A percentile compares a stretch with the other conserved stretches of the same genome.
Evolutionary conservation across 2,329 filamentous ascomycete species (phyloP).

Genomic region (Orbilia quercus): DNA sequence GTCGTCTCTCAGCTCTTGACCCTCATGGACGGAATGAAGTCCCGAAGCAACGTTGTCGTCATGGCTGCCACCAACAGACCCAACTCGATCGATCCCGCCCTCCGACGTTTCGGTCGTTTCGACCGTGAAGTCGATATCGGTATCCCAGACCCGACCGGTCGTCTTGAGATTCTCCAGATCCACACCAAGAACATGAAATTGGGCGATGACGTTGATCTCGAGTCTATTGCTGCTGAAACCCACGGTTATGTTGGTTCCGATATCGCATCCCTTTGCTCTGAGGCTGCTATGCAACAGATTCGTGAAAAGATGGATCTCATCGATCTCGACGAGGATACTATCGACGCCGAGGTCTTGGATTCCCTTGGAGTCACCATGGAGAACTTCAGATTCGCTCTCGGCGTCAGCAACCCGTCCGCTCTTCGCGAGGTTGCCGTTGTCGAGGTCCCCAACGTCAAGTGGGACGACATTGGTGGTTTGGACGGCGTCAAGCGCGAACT

Average conservation of each 20-base stretch:
- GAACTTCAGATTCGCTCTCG: conserved; percentile 98
- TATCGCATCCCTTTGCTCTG: conserved; percentile 96
- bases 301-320: conserved; percentile 99
- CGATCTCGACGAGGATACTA: conserved; percentile 97
- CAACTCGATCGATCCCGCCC: conserved; percentile 97
- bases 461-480: conserved; percentile 99
- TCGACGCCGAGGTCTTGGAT: conserved; percentile 97
- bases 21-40: conserved; percentile 99
- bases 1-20: conserved; percentile 97
- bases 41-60: conserved; percentile 96
- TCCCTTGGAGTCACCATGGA: conserved; percentile 99
- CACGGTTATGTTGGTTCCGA: conserved; percentile 99
- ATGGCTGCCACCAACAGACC: conserved; percentile 99
- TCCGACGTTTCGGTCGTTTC: conserved; percentile 97
- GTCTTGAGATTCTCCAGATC: conserved; percentile 98
- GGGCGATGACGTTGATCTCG: conserved; percentile 92
- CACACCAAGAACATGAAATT: conserved; percentile 99
- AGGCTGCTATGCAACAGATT: conserved; percentile 99
- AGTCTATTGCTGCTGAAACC: conserved; percentile 95
- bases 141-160: conserved; percentile 95
- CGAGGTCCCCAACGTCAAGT: conserved; percentile 98
- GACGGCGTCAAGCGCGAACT: conserved; percentile 99
- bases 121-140: conserved; percentile 99
- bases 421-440: conserved; percentile 98
- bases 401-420: conserved; percentile 97